These are phyloP conservation scores for Pythium sp. DNA, from an alignment of 352 stramenopile species.

Conservation along the genomic window DNA sequence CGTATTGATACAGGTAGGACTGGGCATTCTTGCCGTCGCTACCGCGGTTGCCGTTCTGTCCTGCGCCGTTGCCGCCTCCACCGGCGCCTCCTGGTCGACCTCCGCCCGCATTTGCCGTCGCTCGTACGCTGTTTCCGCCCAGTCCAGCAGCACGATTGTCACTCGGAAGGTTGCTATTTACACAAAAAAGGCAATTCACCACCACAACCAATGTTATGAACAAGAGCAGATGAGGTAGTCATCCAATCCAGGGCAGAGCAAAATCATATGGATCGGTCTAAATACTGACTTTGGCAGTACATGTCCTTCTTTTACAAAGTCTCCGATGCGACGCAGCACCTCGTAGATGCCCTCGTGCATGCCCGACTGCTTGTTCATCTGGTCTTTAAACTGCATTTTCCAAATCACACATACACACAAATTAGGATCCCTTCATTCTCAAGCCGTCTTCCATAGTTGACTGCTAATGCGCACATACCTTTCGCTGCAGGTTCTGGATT, in stretches of 20 bases:
- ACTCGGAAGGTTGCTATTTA: slow-evolving; percentile 69
- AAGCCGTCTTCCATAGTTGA: neutral
- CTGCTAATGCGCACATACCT: slow-evolving; percentile 29
- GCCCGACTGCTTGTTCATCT: slow-evolving; percentile 84
- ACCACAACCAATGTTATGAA: neutral
- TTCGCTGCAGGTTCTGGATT: slow-evolving; percentile 76
- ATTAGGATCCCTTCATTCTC: neutral
- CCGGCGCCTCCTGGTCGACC: slow-evolving; percentile 39
- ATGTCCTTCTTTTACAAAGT: slow-evolving; percentile 78
- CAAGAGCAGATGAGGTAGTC: neutral
- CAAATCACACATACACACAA: neutral
- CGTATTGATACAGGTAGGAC: slow-evolving; percentile 84
- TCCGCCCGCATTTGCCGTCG: slow-evolving; percentile 22
- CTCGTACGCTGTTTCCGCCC: slow-evolving; percentile 63
- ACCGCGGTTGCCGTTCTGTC: slow-evolving; percentile 28
- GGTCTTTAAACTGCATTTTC: slow-evolving; percentile 69
- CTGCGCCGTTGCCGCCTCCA: slow-evolving; percentile 33
- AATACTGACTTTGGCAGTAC: slow-evolving; percentile 47
- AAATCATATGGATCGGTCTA: neutral
- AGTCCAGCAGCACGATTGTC: slow-evolving; percentile 81
- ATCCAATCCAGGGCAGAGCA: no score
- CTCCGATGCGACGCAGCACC: slow-evolving; percentile 74
- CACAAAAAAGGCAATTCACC: neutral
- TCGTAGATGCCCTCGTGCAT: slow-evolving; percentile 88
- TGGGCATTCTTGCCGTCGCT: slow-evolving; percentile 66